Conservation (phyloP, 768 basidiomycete species). For the Kwoniella sp. region DNA sequence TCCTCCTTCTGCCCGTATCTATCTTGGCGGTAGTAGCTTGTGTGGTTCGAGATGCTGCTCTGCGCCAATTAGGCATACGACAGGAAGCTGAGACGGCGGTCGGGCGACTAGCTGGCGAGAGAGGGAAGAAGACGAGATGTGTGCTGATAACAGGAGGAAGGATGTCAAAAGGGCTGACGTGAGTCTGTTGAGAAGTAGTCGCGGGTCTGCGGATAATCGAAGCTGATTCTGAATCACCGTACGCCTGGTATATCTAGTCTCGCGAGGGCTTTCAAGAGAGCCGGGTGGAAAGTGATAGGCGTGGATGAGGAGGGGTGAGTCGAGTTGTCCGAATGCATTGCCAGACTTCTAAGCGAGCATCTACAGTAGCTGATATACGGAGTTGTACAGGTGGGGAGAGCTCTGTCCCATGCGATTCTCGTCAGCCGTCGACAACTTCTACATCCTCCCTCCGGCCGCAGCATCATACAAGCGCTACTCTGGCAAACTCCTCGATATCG, state of each 20-base stretch:
- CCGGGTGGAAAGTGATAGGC: conserved; percentile 52
- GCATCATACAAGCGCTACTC: conserved; percentile 42
- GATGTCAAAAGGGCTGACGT: conserved; percentile 52
- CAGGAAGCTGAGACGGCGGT: background rate
- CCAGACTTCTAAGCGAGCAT: background rate
- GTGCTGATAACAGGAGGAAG: conserved; percentile 52
- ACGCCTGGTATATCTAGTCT: conserved; percentile 30
- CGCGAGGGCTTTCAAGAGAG: conserved; percentile 50
- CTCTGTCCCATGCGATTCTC: conserved; percentile 51
- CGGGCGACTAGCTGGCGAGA: conserved; percentile 1
- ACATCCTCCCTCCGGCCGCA: conserved; percentile 43
- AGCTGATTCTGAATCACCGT: background rate
- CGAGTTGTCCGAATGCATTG: no score
- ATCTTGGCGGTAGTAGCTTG: conserved; percentile 36
- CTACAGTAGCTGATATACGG: no score
- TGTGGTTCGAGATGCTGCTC: conserved; percentile 20
- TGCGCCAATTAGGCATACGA: background rate
- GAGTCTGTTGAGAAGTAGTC: conserved; percentile 16
- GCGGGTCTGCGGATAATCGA: no score
- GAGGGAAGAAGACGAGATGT: conserved; percentile 27
- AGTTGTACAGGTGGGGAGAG: conserved; percentile 55
- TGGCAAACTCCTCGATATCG: conserved; percentile 38
- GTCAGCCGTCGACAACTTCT: conserved; percentile 40
- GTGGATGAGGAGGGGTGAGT: conserved; percentile 52
- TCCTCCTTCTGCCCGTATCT: conserved; percentile 38